A percentile compares a stretch with the other conserved stretches of the same genome.
phyloP scores from a whole-genome alignment of 768 basidiomycete species.

The Suillus americanus region DNA sequence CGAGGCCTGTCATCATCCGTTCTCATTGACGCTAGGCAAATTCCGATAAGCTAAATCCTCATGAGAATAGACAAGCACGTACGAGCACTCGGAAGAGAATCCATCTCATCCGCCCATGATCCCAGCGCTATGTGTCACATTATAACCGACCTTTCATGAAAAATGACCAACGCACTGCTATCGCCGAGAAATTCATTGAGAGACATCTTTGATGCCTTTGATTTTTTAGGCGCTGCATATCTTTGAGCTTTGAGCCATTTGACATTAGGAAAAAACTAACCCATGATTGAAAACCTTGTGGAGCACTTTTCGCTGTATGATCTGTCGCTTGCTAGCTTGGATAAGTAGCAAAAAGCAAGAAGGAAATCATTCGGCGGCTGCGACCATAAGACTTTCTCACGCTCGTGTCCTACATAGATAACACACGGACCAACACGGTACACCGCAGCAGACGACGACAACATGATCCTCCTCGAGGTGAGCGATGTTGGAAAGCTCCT shows the following conservation, averaged over 20 bases:
- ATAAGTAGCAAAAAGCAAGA: conserved; percentile 22
- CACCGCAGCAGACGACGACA: conserved; percentile 4
- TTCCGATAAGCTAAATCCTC: conserved; percentile 13
- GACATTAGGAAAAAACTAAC: conserved; percentile 15
- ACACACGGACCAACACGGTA: conserved; percentile 4
- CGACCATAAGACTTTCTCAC: conserved; percentile 24
- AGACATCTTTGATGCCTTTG: conserved; percentile 87
- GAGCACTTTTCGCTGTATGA: conserved; percentile 13
- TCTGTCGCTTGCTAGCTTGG: conserved; percentile 10
- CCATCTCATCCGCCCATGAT: conserved; percentile 99
- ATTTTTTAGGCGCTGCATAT: conserved; percentile 74
- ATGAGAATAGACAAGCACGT: conserved; percentile 36
- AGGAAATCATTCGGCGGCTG: conserved; percentile 14
- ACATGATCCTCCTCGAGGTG: conserved; percentile 89
- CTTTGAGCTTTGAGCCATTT: conserved; percentile 8
- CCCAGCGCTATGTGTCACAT: conserved; percentile 60
- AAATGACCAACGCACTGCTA: conserved; percentile 53
- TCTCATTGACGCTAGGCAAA: conserved; percentile 60
- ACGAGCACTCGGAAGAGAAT: conserved; percentile 90
- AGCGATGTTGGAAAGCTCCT: conserved; percentile 1
- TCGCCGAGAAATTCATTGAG: conserved; percentile 92
- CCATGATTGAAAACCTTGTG: conserved; percentile 24
- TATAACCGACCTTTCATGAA: conserved; percentile 13
- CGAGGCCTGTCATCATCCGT: conserved; percentile 62
- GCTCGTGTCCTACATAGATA: conserved; percentile 13